Percentiles rank a stretch among this genome's conserved stretches.
Conservation (phyloP, 192 early-diverging fungal genomes). For the Umbelopsis ramanniana region DNA sequence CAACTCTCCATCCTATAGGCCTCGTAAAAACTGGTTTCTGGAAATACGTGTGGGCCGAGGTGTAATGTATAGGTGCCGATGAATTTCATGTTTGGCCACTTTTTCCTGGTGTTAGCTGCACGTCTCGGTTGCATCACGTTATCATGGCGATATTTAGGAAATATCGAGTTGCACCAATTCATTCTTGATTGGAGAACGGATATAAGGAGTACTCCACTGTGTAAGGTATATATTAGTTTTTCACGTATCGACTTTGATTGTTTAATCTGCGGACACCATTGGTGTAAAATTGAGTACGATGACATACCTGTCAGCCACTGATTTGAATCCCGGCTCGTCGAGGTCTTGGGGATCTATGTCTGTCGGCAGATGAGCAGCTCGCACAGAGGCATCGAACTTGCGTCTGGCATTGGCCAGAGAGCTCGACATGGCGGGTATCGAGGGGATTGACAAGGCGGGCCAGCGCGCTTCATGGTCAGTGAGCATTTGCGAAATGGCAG, state of each 20-base stretch:
- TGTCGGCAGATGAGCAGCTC: slow-evolving; percentile 1
- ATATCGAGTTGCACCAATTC: slow-evolving; percentile 36
- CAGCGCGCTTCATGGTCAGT: neutral
- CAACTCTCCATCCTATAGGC: slow-evolving; percentile 27
- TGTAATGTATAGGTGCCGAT: slow-evolving; percentile 49
- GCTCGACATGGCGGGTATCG: neutral
- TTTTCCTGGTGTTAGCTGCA: slow-evolving; percentile 19
- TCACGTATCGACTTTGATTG: neutral
- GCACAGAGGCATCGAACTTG: slow-evolving; percentile 8
- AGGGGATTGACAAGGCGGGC: neutral
- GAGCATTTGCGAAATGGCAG: neutral
- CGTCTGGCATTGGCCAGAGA: slow-evolving; percentile 15
- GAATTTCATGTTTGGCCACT: slow-evolving; percentile 38
- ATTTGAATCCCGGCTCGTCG: slow-evolving; percentile 2
- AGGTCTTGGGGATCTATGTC: slow-evolving; percentile 15
- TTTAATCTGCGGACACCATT: neutral
- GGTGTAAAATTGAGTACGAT: neutral
- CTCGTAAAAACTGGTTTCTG: slow-evolving; percentile 51
- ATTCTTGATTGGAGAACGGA: slow-evolving; percentile 47
- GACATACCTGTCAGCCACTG: slow-evolving; percentile 11
- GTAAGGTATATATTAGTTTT: neutral
- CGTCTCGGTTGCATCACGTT: slow-evolving; percentile 33
- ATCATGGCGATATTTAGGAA: slow-evolving; percentile 43
- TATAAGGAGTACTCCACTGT: slow-evolving; percentile 41
- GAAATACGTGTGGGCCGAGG: slow-evolving; percentile 61